Conservation (phyloP, 2,329 filamentous ascomycete species). For the Talaromyces rugulosus region DNA sequence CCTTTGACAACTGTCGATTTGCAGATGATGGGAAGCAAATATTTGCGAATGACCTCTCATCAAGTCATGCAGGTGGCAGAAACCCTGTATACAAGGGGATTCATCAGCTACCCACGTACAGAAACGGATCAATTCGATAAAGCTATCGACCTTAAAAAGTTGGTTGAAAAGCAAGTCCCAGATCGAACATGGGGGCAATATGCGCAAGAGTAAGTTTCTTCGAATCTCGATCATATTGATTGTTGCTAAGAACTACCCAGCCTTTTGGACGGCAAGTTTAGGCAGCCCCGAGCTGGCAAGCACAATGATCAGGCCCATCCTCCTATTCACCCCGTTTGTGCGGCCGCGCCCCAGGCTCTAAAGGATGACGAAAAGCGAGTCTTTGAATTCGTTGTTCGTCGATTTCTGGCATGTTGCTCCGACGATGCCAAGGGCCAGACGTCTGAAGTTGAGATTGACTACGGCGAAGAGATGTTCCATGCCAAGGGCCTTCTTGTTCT, state of each 20-base stretch:
- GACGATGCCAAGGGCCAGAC: conserved; percentile 85
- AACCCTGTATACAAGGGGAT: conserved; percentile 84
- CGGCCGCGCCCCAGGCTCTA: conserved; percentile 60
- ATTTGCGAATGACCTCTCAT: conserved; percentile 86
- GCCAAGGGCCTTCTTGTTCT: conserved; percentile 80
- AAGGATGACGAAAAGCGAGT: conserved; percentile 66
- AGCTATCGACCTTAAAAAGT: conserved; percentile 73
- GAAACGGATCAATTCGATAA: conserved; percentile 95
- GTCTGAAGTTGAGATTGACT: conserved; percentile 79
- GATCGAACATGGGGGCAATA: conserved; percentile 75
- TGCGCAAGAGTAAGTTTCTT: conserved; percentile 57
- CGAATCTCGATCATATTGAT: not conserved
- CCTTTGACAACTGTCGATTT: conserved; percentile 93
- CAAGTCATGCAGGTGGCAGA: conserved; percentile 87
- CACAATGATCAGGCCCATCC: conserved; percentile 97
- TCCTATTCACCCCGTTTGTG: conserved; percentile 93
- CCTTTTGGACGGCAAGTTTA: conserved; percentile 71
- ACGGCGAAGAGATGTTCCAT: conserved; percentile 77
- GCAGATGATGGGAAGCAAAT: conserved; percentile 88
- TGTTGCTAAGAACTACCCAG: conserved; percentile 20
- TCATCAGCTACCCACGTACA: conserved; percentile 95
- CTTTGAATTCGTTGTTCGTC: conserved; percentile 87
- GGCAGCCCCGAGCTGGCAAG: conserved; percentile 73
- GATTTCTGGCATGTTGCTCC: conserved; percentile 93
- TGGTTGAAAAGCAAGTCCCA: conserved; percentile 79